Percentiles rank a stretch among this genome's conserved stretches.
Conservation (phyloP, 495 filamentous ascomycete genomes). For the Evernia prunastri region DNA sequence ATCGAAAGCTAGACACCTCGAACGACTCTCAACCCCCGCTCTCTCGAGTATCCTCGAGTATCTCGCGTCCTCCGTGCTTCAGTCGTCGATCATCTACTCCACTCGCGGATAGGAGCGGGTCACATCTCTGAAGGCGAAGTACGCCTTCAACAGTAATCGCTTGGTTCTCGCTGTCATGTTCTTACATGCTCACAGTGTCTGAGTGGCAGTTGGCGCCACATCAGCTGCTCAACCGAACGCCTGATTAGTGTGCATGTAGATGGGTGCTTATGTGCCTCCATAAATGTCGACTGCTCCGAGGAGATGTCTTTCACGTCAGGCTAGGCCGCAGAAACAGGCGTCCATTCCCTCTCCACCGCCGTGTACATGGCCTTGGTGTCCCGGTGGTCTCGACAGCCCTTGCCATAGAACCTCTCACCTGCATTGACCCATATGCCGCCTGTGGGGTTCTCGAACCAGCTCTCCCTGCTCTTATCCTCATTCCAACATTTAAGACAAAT, state of each 20-base stretch:
- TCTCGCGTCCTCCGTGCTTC: too few species aligned
- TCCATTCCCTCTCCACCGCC: conserved; percentile 24
- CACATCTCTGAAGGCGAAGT: background rate
- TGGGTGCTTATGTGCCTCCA: background rate
- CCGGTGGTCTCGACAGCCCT: conserved; percentile 15
- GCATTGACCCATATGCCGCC: conserved; percentile 13
- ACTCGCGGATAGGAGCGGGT: background rate
- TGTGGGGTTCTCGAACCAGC: conserved; percentile 26
- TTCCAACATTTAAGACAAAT: conserved; percentile 27
- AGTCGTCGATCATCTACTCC: background rate
- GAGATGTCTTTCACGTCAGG: background rate
- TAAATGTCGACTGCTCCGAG: background rate
- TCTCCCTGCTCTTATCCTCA: conserved; percentile 18
- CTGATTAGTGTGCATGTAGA: background rate
- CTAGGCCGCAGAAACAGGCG: conserved; percentile 4
- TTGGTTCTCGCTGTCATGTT: background rate
- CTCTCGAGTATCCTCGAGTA: too few species aligned
- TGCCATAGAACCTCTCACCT: background rate
- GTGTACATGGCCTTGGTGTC: conserved; percentile 23
- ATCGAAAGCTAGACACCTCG: too few species aligned
- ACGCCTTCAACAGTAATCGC: background rate
- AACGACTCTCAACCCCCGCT: too few species aligned
- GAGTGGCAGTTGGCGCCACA: background rate
- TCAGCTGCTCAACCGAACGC: background rate
- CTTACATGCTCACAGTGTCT: background rate